Percentiles rank a stretch among this genome's conserved stretches.
These are phyloP conservation scores for Styphnolobium japonicum DNA, from an alignment of 306 rosid species.

Conservation along the genomic window DNA sequence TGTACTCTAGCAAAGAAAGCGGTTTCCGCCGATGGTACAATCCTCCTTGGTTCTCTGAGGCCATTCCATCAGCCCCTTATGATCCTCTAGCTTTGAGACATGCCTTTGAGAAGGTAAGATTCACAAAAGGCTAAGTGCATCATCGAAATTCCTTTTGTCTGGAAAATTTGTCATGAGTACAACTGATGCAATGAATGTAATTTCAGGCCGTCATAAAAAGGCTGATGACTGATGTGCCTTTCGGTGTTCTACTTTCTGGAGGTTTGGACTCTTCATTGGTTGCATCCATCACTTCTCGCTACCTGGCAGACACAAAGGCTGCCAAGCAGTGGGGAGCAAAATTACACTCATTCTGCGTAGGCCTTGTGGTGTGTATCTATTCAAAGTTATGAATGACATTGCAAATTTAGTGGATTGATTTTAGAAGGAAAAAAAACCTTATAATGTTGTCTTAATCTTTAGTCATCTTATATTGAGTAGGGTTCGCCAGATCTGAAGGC, in stretches of 20 bases:
- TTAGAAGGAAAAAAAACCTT: neutral
- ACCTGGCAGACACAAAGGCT: slow-evolving; percentile 76
- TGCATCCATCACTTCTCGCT: slow-evolving; percentile 90
- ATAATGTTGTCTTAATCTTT: neutral
- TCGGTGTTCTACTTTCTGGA: slow-evolving; percentile 89
- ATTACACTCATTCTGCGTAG: slow-evolving; percentile 91
- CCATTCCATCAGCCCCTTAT: slow-evolving; percentile 79
- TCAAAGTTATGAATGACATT: neutral
- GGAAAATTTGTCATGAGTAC: neutral
- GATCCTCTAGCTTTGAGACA: slow-evolving; percentile 76
- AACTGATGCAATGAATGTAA: slow-evolving; percentile 10
- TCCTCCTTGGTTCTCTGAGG: slow-evolving; percentile 87
- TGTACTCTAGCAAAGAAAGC: slow-evolving; percentile 88
- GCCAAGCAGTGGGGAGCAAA: slow-evolving; percentile 95
- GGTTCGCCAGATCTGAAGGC: slow-evolving; percentile 99
- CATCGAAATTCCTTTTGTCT: neutral
- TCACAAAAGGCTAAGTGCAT: neutral
- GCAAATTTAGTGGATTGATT: neutral
- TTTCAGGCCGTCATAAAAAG: slow-evolving; percentile 88
- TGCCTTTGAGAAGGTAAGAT: slow-evolving; percentile 73
- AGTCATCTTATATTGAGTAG: slow-evolving; percentile 36
- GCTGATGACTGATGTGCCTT: slow-evolving; percentile 98
- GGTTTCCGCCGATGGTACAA: slow-evolving; percentile 83
- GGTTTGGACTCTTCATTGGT: slow-evolving; percentile 94
- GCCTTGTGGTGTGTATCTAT: slow-evolving; percentile 61